phyloP scores from a whole-genome alignment of 495 filamentous ascomycete species.

The Staphylotrichum longicolle region DNA sequence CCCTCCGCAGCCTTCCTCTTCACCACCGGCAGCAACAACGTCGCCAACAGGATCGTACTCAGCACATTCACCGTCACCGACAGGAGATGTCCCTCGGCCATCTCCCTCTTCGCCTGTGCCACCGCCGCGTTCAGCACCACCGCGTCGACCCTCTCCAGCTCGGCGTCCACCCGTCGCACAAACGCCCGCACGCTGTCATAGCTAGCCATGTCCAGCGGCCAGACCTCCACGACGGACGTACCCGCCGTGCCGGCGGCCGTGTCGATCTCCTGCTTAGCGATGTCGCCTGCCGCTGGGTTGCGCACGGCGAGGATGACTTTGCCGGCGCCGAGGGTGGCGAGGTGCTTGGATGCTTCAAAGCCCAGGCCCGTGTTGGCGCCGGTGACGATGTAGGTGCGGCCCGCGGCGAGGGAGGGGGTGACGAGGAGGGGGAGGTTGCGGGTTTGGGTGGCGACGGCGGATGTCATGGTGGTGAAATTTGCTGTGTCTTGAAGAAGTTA shows the following conservation, averaged over 20 bases:
- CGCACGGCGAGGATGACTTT: conserved; percentile 52
- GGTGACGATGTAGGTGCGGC: conserved; percentile 53
- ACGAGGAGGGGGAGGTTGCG: conserved; percentile 17
- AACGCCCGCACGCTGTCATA: conserved; percentile 44
- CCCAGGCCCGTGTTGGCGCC: conserved; percentile 56
- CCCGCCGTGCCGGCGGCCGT: conserved; percentile 28
- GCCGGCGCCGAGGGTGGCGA: conserved; percentile 41
- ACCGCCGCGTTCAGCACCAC: conserved; percentile 46
- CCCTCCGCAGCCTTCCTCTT: conserved; percentile 22
- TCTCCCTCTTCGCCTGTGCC: conserved; percentile 28
- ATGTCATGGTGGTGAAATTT: neutral
- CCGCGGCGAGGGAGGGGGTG: conserved; percentile 2
- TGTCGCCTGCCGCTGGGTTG: conserved; percentile 38
- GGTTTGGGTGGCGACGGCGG: neutral
- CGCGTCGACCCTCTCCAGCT: conserved; percentile 40
- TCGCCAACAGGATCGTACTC: conserved; percentile 48
- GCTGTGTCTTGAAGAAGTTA: neutral
- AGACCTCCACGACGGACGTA: conserved; percentile 51
- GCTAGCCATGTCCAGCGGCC: conserved; percentile 46
- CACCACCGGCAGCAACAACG: conserved; percentile 38
- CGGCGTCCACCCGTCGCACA: conserved; percentile 26
- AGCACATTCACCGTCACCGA: conserved; percentile 48
- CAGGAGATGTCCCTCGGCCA: conserved; percentile 20
- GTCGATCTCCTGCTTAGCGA: conserved; percentile 45
- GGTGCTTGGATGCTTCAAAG: conserved; percentile 49